Evolutionary conservation across 2,329 filamentous ascomycete genomes (phyloP).

Genomic region (Trichoderma semiorbis): DNA sequence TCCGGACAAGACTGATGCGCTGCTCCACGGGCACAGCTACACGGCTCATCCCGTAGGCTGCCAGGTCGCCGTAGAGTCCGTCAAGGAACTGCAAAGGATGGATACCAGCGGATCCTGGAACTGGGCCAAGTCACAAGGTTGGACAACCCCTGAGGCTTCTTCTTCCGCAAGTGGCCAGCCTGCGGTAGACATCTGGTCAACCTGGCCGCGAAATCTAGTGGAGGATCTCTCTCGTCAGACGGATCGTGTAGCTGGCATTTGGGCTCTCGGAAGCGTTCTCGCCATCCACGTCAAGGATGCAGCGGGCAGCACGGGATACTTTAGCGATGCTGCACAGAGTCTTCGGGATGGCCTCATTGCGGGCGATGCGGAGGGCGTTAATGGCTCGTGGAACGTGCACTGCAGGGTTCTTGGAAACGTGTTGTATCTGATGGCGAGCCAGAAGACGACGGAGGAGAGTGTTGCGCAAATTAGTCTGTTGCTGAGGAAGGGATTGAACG

Average conservation of each 20-base stretch:
- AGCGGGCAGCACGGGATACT: conserved; percentile 43
- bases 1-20: conserved; percentile 70
- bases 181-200: conserved; percentile 54
- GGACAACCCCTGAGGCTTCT: conserved; percentile 14
- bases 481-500: conserved; percentile 9
- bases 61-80: conserved; percentile 67
- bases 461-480: conserved; percentile 27
- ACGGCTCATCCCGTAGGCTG: conserved; percentile 82
- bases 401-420: conserved; percentile 56
- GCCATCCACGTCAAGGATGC: conserved; percentile 54
- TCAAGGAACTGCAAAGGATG: conserved; percentile 58
- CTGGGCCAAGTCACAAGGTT: conserved; percentile 49
- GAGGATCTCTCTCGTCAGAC: conserved; percentile 52
- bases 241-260: conserved; percentile 58
- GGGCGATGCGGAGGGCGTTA: conserved; percentile 23
- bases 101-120: conserved; percentile 56
- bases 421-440: conserved; percentile 56
- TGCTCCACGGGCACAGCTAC: conserved; percentile 83
- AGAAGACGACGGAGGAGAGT: conserved; percentile 37
- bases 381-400: conserved; percentile 48
- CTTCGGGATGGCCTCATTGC: conserved; percentile 38
- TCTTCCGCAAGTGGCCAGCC: not conserved
- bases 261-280: conserved; percentile 72
- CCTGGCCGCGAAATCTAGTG: conserved; percentile 64
- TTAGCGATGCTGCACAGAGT: conserved; percentile 43